A percentile compares a stretch with the other conserved stretches of the same genome.
Evolutionary conservation across 768 basidiomycete species (phyloP).

Genomic region (Pulveroboletus sp.): DNA sequence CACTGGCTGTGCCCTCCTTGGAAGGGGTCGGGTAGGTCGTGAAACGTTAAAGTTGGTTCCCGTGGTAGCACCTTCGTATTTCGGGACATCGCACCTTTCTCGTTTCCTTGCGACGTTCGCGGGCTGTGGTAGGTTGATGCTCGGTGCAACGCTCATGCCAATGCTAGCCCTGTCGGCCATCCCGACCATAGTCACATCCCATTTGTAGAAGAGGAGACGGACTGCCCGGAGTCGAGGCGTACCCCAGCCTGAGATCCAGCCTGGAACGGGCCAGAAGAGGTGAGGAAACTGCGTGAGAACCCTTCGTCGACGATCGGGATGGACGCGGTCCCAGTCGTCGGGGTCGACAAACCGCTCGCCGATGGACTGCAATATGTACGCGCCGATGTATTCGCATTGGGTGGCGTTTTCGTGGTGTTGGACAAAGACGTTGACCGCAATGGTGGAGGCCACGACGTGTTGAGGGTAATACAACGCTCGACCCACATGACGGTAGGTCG

Average conservation of each 20-base stretch:
- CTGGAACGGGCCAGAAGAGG: no score
- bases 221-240: constrained; percentile 10
- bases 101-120: no score
- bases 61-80: background rate
- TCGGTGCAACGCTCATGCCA: background rate
- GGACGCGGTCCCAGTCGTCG: no score
- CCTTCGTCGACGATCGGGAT: no score
- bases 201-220: constrained; percentile 16
- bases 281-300: no score
- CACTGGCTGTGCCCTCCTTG: no score
- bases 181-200: constrained; percentile 17
- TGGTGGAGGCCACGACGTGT: constrained; percentile 13
- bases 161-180: constrained; percentile 3
- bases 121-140: no score
- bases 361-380: constrained; percentile 15
- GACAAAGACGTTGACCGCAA: constrained; percentile 27
- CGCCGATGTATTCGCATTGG: constrained; percentile 23
- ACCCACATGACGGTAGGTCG: background rate
- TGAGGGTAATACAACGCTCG: constrained; percentile 11
- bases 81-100: no score
- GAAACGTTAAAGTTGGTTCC: no score
- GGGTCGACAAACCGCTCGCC: constrained; percentile 11
- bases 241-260: no score
- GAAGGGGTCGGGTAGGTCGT: no score
- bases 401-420: constrained; percentile 1